These are phyloP conservation scores for Fusarium falciforme DNA, from an alignment of 2,329 filamentous ascomycete genomes.

Conservation along the genomic window DNA sequence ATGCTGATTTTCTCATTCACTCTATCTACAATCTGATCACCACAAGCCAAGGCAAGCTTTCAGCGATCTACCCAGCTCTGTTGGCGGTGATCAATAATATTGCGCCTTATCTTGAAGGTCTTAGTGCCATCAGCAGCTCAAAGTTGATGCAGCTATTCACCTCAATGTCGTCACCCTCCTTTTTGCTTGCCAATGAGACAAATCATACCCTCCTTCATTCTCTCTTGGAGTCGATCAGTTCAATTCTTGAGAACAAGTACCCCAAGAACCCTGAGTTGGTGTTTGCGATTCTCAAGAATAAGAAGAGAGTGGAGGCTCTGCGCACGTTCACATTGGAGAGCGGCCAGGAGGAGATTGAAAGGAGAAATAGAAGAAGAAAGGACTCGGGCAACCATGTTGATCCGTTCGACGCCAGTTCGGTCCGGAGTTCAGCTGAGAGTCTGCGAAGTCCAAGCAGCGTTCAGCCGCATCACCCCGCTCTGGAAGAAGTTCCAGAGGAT, in stretches of 20 bases:
- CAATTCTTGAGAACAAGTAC: constrained; percentile 90
- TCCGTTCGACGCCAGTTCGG: constrained; percentile 60
- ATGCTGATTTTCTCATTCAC: constrained; percentile 94
- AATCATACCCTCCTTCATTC: constrained; percentile 87
- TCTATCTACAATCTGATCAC: constrained; percentile 94
- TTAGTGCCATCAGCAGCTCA: constrained; percentile 79
- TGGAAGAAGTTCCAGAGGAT: constrained; percentile 66
- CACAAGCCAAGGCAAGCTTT: constrained; percentile 87
- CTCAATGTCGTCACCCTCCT: constrained; percentile 93
- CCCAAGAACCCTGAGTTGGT: constrained; percentile 83
- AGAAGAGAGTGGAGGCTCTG: constrained; percentile 85
- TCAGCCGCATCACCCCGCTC: constrained; percentile 38
- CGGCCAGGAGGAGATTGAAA: constrained; percentile 90
- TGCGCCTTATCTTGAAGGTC: constrained; percentile 81
- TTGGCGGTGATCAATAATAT: constrained; percentile 95
- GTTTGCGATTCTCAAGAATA: constrained; percentile 81
- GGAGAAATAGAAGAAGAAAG: constrained; percentile 77
- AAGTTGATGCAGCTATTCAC: constrained; percentile 89
- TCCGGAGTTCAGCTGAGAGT: constrained; percentile 75
- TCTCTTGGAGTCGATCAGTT: constrained; percentile 88
- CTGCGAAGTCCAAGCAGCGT: constrained; percentile 66
- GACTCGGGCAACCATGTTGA: constrained; percentile 66
- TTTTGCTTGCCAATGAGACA: constrained; percentile 89
- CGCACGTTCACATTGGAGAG: constrained; percentile 91
- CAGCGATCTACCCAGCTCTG: constrained; percentile 91